Percentiles rank a stretch among this genome's conserved stretches.
Conservation (phyloP, 2,329 filamentous ascomycete genomes). For the Chaetomiaceae sp. region DNA sequence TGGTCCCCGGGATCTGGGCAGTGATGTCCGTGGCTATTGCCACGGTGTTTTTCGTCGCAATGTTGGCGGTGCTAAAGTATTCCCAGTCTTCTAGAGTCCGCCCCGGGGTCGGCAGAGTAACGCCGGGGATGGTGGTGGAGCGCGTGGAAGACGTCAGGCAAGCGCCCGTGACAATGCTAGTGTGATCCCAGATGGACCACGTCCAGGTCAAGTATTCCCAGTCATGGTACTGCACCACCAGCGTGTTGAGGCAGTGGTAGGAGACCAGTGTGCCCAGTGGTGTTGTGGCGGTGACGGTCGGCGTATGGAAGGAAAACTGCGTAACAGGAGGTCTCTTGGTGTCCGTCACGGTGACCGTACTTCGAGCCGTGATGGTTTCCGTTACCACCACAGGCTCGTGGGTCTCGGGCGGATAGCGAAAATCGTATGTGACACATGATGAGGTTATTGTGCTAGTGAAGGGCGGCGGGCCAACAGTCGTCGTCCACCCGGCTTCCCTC, state of each 20-base stretch:
- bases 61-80: constrained; percentile 7
- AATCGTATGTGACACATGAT: constrained; percentile 12
- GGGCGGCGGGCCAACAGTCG: constrained; percentile 5
- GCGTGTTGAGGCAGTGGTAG: constrained; percentile 16
- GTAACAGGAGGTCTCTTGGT: not conserved
- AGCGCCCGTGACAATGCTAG: not conserved
- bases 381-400: not conserved
- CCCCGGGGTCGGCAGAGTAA: constrained; percentile 1
- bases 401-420: not conserved
- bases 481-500: constrained; percentile 6
- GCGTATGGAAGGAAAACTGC: constrained; percentile 1
- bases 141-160: constrained; percentile 16
- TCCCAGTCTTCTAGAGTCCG: constrained; percentile 14
- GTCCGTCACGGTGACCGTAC: constrained; percentile 10
- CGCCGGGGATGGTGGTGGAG: constrained; percentile 16
- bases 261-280: not conserved
- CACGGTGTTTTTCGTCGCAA: constrained; percentile 13
- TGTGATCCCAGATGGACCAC: constrained; percentile 3
- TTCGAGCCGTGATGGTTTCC: not conserved
- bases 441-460: constrained; percentile 13
- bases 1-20: not conserved
- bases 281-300: constrained; percentile 9
- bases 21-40: constrained; percentile 4
- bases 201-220: constrained; percentile 14
- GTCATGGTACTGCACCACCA: constrained; percentile 10